Evolutionary conservation across 768 basidiomycete species (phyloP).

Genomic region (Collybiopsis confluens): DNA sequence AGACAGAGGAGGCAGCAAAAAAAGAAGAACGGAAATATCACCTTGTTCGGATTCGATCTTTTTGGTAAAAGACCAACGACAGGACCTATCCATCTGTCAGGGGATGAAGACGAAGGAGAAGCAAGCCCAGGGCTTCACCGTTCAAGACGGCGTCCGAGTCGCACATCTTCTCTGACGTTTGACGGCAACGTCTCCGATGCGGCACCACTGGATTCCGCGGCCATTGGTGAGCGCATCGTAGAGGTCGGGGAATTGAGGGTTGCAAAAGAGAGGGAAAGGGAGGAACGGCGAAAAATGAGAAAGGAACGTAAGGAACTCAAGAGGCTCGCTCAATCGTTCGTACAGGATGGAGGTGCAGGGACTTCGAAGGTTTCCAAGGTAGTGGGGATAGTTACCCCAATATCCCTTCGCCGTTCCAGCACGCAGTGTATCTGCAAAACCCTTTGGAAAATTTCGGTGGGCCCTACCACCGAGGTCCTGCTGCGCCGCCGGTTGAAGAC

Average conservation of each 20-base stretch:
- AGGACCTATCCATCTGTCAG: constrained; percentile 48
- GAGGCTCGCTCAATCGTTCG: constrained; percentile 33
- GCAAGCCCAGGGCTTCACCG: constrained; percentile 1
- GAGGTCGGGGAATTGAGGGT: constrained; percentile 29
- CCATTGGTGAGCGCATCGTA: constrained; percentile 41
- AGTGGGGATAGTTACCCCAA: constrained; percentile 28
- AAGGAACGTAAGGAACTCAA: constrained; percentile 43
- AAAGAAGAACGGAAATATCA: constrained; percentile 36
- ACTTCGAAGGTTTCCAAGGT: constrained; percentile 69
- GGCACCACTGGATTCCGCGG: constrained; percentile 53
- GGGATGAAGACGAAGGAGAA: constrained; percentile 42
- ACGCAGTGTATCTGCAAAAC: constrained; percentile 13
- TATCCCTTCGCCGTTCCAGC: constrained; percentile 17
- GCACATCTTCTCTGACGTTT: constrained; percentile 34
- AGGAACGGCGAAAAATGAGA: constrained; percentile 42
- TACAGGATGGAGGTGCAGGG: constrained; percentile 29
- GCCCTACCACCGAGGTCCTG: background rate
- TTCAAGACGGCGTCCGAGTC: constrained; percentile 17
- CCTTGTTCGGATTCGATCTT: constrained; percentile 61
- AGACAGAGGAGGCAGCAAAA: constrained; percentile 27
- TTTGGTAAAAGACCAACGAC: constrained; percentile 52
- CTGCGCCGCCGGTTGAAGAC: constrained; percentile 32
- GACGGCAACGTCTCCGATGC: constrained; percentile 57
- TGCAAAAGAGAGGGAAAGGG: constrained; percentile 39
- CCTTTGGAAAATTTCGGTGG: constrained; percentile 6